Percentiles rank a stretch among this genome's conserved stretches.
phyloP scores from a whole-genome alignment of 768 basidiomycete species.

The Termitomyces sp. region DNA sequence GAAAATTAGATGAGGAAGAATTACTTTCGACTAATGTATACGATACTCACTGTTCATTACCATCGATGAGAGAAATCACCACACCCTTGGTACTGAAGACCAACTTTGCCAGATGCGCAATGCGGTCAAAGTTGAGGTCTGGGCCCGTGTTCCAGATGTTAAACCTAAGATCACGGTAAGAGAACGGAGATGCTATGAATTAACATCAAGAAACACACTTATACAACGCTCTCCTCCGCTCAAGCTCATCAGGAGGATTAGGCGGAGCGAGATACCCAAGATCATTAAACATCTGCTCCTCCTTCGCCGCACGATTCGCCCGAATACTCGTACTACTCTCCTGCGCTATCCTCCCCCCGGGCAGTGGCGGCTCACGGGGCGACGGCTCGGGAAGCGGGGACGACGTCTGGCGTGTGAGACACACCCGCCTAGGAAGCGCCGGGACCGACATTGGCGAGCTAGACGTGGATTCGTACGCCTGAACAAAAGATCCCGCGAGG shows the following conservation, averaged over 20 bases:
- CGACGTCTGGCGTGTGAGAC: slow-evolving; percentile 59
- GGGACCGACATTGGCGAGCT: slow-evolving; percentile 35
- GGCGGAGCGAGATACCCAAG: slow-evolving; percentile 77
- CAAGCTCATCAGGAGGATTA: slow-evolving; percentile 79
- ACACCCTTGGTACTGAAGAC: slow-evolving; percentile 92
- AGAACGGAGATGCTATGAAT: neutral
- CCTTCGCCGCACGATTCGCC: slow-evolving; percentile 53
- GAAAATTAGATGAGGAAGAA: slow-evolving; percentile 3
- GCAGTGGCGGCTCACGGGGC: slow-evolving; percentile 29
- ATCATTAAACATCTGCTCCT: slow-evolving; percentile 63
- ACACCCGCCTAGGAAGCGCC: slow-evolving; percentile 48
- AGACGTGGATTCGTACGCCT: slow-evolving; percentile 4
- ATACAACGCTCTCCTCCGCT: slow-evolving; percentile 80
- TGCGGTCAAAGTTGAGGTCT: slow-evolving; percentile 91
- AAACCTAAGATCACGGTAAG: slow-evolving; percentile 47
- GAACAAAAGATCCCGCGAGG: neutral
- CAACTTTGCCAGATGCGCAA: slow-evolving; percentile 87
- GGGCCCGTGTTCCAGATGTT: slow-evolving; percentile 86
- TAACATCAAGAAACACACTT: slow-evolving; percentile 47
- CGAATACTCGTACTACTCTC: slow-evolving; percentile 27
- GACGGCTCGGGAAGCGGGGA: slow-evolving; percentile 54
- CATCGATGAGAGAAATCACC: slow-evolving; percentile 79
- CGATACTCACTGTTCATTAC: slow-evolving; percentile 70
- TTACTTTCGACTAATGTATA: neutral
- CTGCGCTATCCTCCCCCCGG: slow-evolving; percentile 28